These are phyloP conservation scores for Fraxinus quadrangulata DNA, from an alignment of 257 asterid species.

Conservation along the genomic window DNA sequence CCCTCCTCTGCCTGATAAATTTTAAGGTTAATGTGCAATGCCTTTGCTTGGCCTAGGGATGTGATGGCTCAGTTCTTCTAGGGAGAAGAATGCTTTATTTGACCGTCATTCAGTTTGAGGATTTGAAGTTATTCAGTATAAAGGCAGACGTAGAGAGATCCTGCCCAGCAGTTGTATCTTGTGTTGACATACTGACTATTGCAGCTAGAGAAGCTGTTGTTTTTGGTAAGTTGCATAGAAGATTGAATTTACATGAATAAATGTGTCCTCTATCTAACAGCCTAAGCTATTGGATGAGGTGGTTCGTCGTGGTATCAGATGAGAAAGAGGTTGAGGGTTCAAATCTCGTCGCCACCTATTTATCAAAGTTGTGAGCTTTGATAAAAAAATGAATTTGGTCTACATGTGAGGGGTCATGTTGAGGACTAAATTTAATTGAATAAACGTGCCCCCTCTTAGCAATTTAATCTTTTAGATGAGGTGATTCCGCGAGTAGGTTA, in stretches of 20 bases:
- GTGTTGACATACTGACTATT: slow-evolving; percentile 44
- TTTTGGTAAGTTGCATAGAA: slow-evolving; percentile 38
- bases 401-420: neutral
- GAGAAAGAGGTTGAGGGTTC: neutral
- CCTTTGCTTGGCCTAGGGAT: slow-evolving; percentile 45
- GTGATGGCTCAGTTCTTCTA: slow-evolving; percentile 81
- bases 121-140: slow-evolving; percentile 53
- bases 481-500: slow-evolving; percentile 39
- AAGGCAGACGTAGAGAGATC: slow-evolving; percentile 58
- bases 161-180: slow-evolving; percentile 48
- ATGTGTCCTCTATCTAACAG: neutral
- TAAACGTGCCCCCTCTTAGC: too few relatives aligned
- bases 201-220: slow-evolving; percentile 76
- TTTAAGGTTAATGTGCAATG: neutral
- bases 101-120: slow-evolving; percentile 63
- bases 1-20: too few relatives aligned
- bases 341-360: neutral
- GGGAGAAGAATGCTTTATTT: slow-evolving; percentile 69
- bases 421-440: neutral
- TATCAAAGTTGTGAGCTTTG: too few relatives aligned
- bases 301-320: neutral
- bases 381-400: too few relatives aligned
- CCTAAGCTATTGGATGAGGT: neutral
- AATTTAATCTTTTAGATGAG: slow-evolving; percentile 35
- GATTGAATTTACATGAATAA: neutral